phyloP scores from a whole-genome alignment of 108 stramenopile genomes.

The Epithemia pelagica region DNA sequence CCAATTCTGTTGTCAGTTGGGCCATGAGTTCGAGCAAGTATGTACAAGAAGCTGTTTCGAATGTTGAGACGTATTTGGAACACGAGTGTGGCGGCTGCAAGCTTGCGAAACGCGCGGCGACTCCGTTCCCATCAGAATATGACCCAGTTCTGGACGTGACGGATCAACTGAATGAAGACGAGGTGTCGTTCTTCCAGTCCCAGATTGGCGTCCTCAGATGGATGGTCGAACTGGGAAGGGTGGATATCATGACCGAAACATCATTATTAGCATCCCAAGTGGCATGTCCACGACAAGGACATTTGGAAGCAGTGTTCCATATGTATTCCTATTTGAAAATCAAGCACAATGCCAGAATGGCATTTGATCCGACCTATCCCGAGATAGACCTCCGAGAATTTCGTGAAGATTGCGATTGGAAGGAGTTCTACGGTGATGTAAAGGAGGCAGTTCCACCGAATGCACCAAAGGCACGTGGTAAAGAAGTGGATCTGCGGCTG shows the following conservation, averaged over 20 bases:
- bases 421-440: constrained; percentile 5
- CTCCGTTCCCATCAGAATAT: not conserved
- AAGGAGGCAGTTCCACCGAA: too few species aligned
- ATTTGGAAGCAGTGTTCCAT: constrained; percentile 31
- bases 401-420: not conserved
- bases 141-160: not conserved
- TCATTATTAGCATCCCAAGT: constrained; percentile 38
- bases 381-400: not conserved
- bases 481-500: too few species aligned
- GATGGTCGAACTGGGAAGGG: constrained; percentile 28
- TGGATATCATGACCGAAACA: constrained; percentile 35
- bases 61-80: constrained; percentile 12
- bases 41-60: constrained; percentile 29
- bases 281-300: constrained; percentile 38
- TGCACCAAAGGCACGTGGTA: too few species aligned
- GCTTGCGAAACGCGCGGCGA: not conserved
- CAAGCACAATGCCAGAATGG: constrained; percentile 22
- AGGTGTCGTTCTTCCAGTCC: constrained; percentile 14
- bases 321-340: constrained; percentile 35
- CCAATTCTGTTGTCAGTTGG: constrained; percentile 1
- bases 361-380: not conserved
- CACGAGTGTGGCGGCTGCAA: constrained; percentile 1
- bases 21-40: constrained; percentile 13
- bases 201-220: constrained; percentile 33
- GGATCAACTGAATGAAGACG: constrained; percentile 11